Base-by-base conservation (phyloP, 768 basidiomycete species). In the Termitomyces sp. region DNA sequence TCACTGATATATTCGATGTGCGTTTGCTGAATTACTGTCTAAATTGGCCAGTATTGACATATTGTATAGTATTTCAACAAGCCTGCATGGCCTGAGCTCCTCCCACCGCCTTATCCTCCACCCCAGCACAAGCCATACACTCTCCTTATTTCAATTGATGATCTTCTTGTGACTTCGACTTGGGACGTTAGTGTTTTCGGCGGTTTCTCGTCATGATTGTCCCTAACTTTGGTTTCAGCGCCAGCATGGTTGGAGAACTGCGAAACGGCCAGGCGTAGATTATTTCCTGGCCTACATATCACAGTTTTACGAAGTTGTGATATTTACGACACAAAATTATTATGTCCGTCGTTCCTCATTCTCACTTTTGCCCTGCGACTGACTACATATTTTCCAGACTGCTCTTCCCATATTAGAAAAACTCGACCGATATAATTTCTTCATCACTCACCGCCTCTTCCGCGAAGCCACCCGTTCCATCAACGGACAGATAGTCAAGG, bases 251-350 rank as follows among this genome's bases (percentile, higher is more conserved):
- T 99, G 97, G 96, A 80, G 93, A 63, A 98, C 96, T 3, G 96
- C 95, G 6, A 99, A 98, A 74, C 86, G 97, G 35, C 96, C 97
- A 1, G 97, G 97, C 4, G 91, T 94, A 16, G 97, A 99, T 69
- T 98, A 99, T 74, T 99, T 99, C 82, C 79, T 99, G 35, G 95
- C 85, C 28, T 99, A 99, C 70, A 83, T 99, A 49, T 92, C 94
- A 0, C 96, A 98, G 68, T 99, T 98, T 76, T 99, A 94, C 70
- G 97, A 99, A 77, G 84, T 98, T 57, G 96, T 98, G 35, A 78
- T 99, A 54, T 99, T 98, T 75, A 98, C 95, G 10, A 81, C 86
- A 18, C 93, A 96, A 73, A 83, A 90, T 56, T 79, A 82, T 66
- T 98, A 96, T 71, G 95, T 96, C 63, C 50, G 91, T 81, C 26